Evolutionary conservation across 1,139 yeast species (phyloP), one percentile per base, ranked within the genome.

Genomic region (Sugiyamaella pinicola): DNA sequence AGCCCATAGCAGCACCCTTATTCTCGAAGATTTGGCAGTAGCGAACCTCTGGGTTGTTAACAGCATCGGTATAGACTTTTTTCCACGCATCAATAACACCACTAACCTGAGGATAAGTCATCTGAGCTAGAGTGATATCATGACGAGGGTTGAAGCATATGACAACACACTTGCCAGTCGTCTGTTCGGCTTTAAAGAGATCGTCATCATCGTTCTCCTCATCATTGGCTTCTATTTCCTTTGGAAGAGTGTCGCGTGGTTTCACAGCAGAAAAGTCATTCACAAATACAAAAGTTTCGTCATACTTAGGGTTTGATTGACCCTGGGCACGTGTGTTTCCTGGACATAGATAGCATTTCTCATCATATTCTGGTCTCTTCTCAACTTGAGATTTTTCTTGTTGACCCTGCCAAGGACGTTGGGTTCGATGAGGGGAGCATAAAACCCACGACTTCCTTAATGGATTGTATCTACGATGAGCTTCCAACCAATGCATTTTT

Each of bases 331-430:
- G 76, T 12, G 74, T 70, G 65, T 85, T 85, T 4, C 89, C 84
- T 1, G 93, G 91, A 66, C 93, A 85, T 58, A 85, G 73, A 69
- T 82, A 85, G 68, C 93, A 85, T 58, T 79, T 79, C 26, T 80
- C 79, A 63, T 85, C 93, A 64, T 80, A 84, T 40, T 66, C 71
- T 1, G 87, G 85, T 56, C 79, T 72, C 37, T 68, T 63, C 18
- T 72, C 74, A 51, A 70, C 74, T 52, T 69, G 68, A 22, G 77
- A 69, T 45, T 74, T 76, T 65, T 85, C 91, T 59, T 82, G 76
- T 59, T 84, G 87, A 46, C 91, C 91, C 67, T 83, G 87, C 93
- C 91, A 85, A 19, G 90, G 91, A 60, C 93, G 77, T 67, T 84
- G 84, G 33, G 90, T 82, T 55, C 93, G 74, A 65, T 85, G 93